Conservation (phyloP, 2,329 filamentous ascomycete species). For the Penicillium sp. region DNA sequence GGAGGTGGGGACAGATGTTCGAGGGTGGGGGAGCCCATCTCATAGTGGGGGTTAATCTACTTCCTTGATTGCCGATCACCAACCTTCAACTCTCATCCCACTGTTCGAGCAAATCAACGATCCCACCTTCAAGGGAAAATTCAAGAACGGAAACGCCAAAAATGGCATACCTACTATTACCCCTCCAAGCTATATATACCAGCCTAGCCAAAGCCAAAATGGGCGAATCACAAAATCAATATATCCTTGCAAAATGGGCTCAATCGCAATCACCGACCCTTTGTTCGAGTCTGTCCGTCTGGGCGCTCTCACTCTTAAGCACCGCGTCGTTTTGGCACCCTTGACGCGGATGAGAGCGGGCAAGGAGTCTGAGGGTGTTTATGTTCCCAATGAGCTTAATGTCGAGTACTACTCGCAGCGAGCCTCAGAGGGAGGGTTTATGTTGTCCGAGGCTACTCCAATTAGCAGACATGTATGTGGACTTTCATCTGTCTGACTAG, state of each 20-base stretch:
- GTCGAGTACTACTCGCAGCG: constrained; percentile 35
- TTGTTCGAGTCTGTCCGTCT: constrained; percentile 39
- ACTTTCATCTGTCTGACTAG: accelerated
- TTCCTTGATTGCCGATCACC: neutral
- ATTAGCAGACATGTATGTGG: constrained; percentile 28
- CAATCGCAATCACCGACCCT: constrained; percentile 20
- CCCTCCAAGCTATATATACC: neutral
- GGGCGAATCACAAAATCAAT: neutral
- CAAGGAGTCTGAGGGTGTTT: constrained; percentile 30
- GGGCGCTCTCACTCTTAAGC: constrained; percentile 24
- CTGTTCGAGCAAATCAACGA: neutral
- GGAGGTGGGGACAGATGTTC: neutral
- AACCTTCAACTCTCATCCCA: neutral
- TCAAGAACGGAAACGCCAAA: neutral
- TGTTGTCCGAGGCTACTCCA: constrained; percentile 35
- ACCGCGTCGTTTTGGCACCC: constrained; percentile 29
- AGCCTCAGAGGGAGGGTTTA: constrained; percentile 33
- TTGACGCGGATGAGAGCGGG: constrained; percentile 29
- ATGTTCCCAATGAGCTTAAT: constrained; percentile 29
- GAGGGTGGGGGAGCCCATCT: neutral
- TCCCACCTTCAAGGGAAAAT: neutral
- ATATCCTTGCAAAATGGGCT: constrained; percentile 21
- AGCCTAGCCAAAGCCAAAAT: neutral
- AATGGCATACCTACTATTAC: too few species aligned
- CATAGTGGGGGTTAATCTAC: neutral